These are phyloP conservation scores for Lactarius indigo DNA, from an alignment of 768 basidiomycete species.

Conservation along the genomic window DNA sequence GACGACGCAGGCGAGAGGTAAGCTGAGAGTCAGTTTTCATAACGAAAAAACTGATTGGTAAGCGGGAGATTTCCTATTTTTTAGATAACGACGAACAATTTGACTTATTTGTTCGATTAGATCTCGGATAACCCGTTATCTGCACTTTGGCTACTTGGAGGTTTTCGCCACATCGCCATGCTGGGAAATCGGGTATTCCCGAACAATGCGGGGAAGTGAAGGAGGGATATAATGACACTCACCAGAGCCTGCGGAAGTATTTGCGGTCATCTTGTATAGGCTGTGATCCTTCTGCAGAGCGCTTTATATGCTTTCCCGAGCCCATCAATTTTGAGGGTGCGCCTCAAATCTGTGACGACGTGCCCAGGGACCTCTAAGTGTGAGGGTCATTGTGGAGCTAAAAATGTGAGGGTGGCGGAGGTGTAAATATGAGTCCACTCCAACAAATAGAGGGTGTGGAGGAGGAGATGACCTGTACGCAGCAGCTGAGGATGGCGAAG, in stretches of 20 bases:
- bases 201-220: not conserved
- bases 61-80: not conserved
- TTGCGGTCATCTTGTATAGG: not conserved
- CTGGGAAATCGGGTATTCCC: too few relatives aligned
- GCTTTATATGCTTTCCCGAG: not conserved
- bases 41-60: not conserved
- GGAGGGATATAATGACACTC: not conserved
- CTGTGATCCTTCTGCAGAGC: not conserved
- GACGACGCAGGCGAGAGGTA: not conserved
- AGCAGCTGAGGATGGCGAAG: not conserved
- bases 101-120: not conserved
- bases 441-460: not conserved
- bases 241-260: not conserved
- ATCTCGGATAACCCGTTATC: not conserved
- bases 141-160: too few relatives aligned
- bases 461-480: not conserved
- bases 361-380: not conserved
- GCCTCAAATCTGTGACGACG: not conserved
- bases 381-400: not conserved
- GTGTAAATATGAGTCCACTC: not conserved
- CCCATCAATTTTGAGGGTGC: not conserved
- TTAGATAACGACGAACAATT: not conserved
- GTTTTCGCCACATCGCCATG: too few relatives aligned
- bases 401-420: not conserved
- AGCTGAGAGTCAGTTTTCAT: too few relatives aligned